Base-by-base conservation (phyloP, 1,284 basidiomycete genomes). In the Ganoderma boninense region DNA sequence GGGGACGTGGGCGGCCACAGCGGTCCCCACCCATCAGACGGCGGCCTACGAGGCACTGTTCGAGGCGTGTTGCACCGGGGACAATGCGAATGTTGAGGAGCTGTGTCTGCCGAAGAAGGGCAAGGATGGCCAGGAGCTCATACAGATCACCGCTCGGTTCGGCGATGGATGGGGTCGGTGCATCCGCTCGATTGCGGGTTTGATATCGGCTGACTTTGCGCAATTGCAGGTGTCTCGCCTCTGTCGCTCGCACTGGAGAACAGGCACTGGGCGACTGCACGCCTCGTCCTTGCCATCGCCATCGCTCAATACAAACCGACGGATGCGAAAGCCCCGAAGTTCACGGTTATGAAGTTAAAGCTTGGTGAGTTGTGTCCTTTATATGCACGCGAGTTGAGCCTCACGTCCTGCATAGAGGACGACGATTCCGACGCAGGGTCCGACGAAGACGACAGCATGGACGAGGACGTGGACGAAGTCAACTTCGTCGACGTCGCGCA, bases 401-500 rank as follows among this genome's bases (percentile, higher is more conserved):
- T 54, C 49, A 26, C 2, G 26, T 66, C 16, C 60, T 42, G n/a
- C 29, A 11, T n/a, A 43, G 67, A 67, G 1, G 59, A 59, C 44
- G 78, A 81, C 40, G 81, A 80, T 68, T 82, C 80, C 32, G 83
- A 80, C 49, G 73, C 76, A 20, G 78, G 75, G 6, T 62, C 61
- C 35, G 76, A 76, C 42, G 80, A 80, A 44, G 84, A 84, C 1
- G 54, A 57, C 10, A 10, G 18, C 29, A 80, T 83, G 20, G 80
- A 77, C 52, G 79, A 80, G 16, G 79, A 79, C 11, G 79, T 77
- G 26, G 85, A 84, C 2, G 79, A 74, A 16, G 52, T 68, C 60
- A 83, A 83, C 52, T 87, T 90, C 74, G 78, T 85, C 16, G 87
- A 90, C 75, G 83, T 90, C 65, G 85, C 87, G 10, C 84, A 82